Conservation (phyloP, 148 eudicot genomes). For the Selenicereus undatus region DNA sequence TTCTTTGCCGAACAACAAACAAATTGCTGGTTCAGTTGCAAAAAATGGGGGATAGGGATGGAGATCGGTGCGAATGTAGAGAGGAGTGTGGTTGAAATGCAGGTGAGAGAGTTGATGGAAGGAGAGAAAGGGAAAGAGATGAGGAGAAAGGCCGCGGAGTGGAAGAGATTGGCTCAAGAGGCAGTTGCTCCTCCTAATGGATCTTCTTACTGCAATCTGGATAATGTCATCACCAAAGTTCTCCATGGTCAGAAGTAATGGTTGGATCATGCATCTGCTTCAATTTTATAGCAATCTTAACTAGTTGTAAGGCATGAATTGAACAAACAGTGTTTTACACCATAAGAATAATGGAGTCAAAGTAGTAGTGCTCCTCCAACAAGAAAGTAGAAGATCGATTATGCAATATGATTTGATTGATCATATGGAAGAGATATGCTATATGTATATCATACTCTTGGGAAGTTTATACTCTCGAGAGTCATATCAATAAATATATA, state of each 20-base stretch:
- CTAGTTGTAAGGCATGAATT: too few relatives aligned
- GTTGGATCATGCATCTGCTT: too few relatives aligned
- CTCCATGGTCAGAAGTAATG: not conserved
- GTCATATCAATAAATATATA: too few relatives aligned
- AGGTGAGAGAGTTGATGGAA: constrained; percentile 30
- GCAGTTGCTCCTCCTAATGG: constrained; percentile 18
- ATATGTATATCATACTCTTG: too few relatives aligned
- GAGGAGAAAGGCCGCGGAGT: constrained; percentile 24
- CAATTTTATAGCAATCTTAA: too few relatives aligned
- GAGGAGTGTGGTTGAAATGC: constrained; percentile 24
- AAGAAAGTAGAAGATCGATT: too few relatives aligned
- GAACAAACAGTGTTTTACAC: too few relatives aligned
- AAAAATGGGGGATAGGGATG: constrained; percentile 30
- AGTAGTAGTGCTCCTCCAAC: too few relatives aligned
- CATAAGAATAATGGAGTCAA: too few relatives aligned
- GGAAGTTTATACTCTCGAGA: too few relatives aligned
- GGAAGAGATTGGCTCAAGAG: constrained; percentile 21
- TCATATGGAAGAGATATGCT: too few relatives aligned
- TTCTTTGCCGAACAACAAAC: constrained; percentile 40
- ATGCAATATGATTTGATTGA: too few relatives aligned
- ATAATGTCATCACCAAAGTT: constrained; percentile 17
- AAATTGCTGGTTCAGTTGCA: constrained; percentile 34
- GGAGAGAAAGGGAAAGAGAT: constrained; percentile 31
- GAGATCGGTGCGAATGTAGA: constrained; percentile 31
- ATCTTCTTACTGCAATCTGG: constrained; percentile 23